Conservation (phyloP, 164 flowering plant species). For the Sedum album region DNA sequence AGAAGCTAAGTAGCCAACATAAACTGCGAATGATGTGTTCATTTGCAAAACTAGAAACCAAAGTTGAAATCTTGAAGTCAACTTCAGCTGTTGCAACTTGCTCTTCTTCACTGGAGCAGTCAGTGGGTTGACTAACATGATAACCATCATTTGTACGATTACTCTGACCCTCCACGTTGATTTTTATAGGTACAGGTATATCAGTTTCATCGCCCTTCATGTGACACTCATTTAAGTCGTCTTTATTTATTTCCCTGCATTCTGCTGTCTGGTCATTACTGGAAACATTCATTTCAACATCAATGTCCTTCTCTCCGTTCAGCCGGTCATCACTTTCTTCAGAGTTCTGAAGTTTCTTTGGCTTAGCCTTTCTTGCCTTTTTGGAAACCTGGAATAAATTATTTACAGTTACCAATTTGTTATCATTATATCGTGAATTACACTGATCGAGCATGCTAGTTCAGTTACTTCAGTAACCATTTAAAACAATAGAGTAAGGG, state of each 20-base stretch:
- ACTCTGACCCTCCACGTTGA: slow-evolving; percentile 13
- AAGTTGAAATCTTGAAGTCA: slow-evolving; percentile 63
- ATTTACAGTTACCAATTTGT: slow-evolving; percentile 7
- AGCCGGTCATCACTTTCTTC: slow-evolving; percentile 18
- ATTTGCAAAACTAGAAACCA: slow-evolving; percentile 64
- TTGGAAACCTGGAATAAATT: slow-evolving; percentile 54
- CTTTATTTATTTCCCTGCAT: slow-evolving; percentile 9
- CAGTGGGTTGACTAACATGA: slow-evolving; percentile 23
- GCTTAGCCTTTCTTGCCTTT: slow-evolving; percentile 52
- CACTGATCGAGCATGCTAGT: not conserved
- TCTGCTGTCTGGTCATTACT: slow-evolving; percentile 21
- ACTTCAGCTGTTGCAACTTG: slow-evolving; percentile 44
- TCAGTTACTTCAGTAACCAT: no score
- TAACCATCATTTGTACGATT: slow-evolving; percentile 21
- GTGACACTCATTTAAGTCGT: slow-evolving; percentile 11
- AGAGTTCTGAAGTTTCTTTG: slow-evolving; percentile 28
- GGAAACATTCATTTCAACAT: slow-evolving; percentile 11
- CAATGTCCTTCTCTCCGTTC: slow-evolving; percentile 13
- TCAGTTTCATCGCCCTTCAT: slow-evolving; percentile 24
- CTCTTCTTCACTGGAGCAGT: slow-evolving; percentile 65
- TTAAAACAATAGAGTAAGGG: not conserved
- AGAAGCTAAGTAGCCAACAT: slow-evolving; percentile 92
- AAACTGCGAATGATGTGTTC: slow-evolving; percentile 52
- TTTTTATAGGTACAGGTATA: slow-evolving; percentile 11
- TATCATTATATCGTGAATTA: not conserved